Conservation (phyloP, 495 filamentous ascomycete genomes). For the Penicillium arizonense region DNA sequence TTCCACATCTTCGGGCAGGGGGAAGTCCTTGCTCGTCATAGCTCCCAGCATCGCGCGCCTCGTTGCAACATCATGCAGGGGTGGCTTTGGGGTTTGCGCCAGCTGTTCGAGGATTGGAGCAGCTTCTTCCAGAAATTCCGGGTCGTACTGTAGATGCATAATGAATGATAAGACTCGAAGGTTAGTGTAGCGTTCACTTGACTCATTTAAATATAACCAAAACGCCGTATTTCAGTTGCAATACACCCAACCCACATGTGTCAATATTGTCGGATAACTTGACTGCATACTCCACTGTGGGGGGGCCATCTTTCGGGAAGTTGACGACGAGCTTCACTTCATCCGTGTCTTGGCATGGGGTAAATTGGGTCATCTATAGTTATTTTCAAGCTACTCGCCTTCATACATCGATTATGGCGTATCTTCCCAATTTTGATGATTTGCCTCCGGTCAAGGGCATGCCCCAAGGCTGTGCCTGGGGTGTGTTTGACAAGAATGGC, state of each 20-base stretch:
- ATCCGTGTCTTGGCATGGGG: neutral
- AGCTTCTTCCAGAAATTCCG: conserved; percentile 9
- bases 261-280: neutral
- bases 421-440: conserved; percentile 52
- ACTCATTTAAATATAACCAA: neutral
- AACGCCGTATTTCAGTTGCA: neutral
- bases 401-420: neutral
- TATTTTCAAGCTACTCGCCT: neutral
- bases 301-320: neutral
- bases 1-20: conserved; percentile 13
- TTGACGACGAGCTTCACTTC: neutral
- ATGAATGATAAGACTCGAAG: neutral
- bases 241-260: no score
- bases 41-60: conserved; percentile 6
- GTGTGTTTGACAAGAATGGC: conserved; percentile 60
- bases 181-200: neutral
- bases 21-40: neutral
- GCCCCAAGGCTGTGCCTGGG: conserved; percentile 66
- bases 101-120: conserved; percentile 8
- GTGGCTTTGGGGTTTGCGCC: neutral
- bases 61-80: conserved; percentile 7
- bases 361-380: neutral
- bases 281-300: no score
- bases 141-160: conserved; percentile 15
- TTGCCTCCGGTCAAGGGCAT: conserved; percentile 58